phyloP scores from a whole-genome alignment of 1,284 basidiomycete genomes.

The Moesziomyces parantarcticus region DNA sequence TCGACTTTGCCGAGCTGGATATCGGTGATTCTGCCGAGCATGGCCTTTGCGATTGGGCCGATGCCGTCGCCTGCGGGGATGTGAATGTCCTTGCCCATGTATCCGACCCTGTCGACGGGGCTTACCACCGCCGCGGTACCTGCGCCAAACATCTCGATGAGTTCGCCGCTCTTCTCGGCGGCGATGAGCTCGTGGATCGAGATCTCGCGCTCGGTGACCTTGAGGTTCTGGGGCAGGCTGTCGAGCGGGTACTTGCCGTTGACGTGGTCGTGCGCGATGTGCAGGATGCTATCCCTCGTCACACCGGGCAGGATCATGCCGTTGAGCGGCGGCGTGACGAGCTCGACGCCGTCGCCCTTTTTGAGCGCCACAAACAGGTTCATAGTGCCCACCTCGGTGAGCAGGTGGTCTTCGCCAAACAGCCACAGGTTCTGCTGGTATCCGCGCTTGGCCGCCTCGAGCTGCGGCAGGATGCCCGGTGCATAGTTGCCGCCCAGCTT shows the following conservation, averaged over 20 bases:
- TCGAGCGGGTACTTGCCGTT: conserved; percentile 71
- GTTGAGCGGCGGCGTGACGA: conserved; percentile 79
- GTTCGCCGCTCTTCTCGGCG: conserved; percentile 76
- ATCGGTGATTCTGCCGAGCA: conserved; percentile 86
- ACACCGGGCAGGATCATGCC: conserved; percentile 97
- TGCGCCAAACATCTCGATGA: conserved; percentile 92
- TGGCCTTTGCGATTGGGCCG: conserved; percentile 82
- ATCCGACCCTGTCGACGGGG: conserved; percentile 78
- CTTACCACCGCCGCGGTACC: conserved; percentile 76
- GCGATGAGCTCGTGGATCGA: conserved; percentile 88
- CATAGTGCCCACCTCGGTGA: conserved; percentile 80
- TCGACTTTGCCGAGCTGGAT: conserved; percentile 87
- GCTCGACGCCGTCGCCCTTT: conserved; percentile 74
- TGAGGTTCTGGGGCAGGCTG: conserved; percentile 71
- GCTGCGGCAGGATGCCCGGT: conserved; percentile 74
- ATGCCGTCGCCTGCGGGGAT: conserved; percentile 88
- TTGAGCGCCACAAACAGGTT: conserved; percentile 91
- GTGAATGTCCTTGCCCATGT: conserved; percentile 82
- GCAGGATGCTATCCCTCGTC: conserved; percentile 85
- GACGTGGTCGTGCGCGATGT: conserved; percentile 81
- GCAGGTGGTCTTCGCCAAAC: conserved; percentile 70
- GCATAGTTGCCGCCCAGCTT: conserved; percentile 67
- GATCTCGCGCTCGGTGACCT: conserved; percentile 84
- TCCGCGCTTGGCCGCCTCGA: conserved; percentile 81
- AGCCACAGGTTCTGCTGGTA: conserved; percentile 97